Conservation (phyloP, 164 flowering plant genomes). For the Sedum album region DNA sequence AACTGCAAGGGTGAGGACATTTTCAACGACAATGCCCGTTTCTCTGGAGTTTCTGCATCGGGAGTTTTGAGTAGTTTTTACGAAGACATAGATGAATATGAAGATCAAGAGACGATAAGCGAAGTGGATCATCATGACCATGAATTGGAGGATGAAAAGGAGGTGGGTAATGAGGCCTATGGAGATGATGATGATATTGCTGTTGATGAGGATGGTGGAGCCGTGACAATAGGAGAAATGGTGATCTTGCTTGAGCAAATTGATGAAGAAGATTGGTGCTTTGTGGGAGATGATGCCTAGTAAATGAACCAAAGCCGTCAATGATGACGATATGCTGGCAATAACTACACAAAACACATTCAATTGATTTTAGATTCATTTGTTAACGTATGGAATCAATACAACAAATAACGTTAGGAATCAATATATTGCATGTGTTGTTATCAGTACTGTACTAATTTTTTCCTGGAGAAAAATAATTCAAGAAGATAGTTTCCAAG, state of each 20-base stretch:
- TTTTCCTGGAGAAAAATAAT: too few relatives aligned
- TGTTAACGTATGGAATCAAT: too few relatives aligned
- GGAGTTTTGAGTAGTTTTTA: neutral
- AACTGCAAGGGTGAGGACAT: constrained; percentile 8
- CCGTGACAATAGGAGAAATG: neutral
- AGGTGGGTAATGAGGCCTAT: neutral
- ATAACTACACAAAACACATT: too few relatives aligned
- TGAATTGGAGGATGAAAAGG: neutral
- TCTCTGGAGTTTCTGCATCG: neutral
- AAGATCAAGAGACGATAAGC: neutral
- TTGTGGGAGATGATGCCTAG: neutral
- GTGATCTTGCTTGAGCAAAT: neutral
- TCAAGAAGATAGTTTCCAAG: too few relatives aligned
- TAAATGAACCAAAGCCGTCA: neutral
- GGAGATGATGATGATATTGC: neutral
- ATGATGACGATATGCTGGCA: too few relatives aligned
- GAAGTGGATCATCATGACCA: neutral
- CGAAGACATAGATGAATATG: neutral
- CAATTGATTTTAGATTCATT: constrained; percentile 10
- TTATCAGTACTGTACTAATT: too few relatives aligned
- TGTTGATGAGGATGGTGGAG: neutral
- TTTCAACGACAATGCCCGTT: neutral
- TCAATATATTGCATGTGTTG: neutral
- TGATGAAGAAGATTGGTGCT: neutral
- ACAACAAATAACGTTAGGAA: too few relatives aligned